phyloP scores from a whole-genome alignment of 2,329 filamentous ascomycete genomes.

The Ilyonectria robusta region DNA sequence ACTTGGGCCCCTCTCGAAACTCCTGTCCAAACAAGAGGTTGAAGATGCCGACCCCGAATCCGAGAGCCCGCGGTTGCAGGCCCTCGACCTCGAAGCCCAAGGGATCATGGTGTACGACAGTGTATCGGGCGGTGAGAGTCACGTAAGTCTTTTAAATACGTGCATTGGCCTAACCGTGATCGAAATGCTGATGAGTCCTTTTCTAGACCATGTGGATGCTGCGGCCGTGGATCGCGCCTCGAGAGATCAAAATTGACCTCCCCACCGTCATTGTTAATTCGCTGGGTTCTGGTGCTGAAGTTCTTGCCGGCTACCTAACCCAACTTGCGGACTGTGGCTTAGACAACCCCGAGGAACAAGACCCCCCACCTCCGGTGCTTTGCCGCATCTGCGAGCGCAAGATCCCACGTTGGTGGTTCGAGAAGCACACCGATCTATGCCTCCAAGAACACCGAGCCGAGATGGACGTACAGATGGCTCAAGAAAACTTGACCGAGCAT shows the following conservation, averaged over 20 bases:
- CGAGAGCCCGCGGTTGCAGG: constrained; percentile 55
- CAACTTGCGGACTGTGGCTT: constrained; percentile 86
- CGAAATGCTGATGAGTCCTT: constrained; percentile 47
- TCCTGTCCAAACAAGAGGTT: constrained; percentile 64
- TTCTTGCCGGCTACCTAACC: constrained; percentile 94
- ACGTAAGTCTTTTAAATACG: constrained; percentile 74
- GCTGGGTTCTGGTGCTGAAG: constrained; percentile 92
- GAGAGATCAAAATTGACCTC: constrained; percentile 96
- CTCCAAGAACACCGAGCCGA: constrained; percentile 96
- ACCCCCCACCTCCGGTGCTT: constrained; percentile 88
- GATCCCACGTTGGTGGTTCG: constrained; percentile 99
- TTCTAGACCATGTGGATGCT: constrained; percentile 99
- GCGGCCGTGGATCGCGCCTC: constrained; percentile 87
- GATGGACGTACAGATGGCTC: constrained; percentile 97
- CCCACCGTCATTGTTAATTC: constrained; percentile 92
- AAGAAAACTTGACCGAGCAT: constrained; percentile 93
- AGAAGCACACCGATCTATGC: constrained; percentile 97
- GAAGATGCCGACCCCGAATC: constrained; percentile 52
- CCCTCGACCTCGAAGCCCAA: constrained; percentile 91
- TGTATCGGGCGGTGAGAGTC: constrained; percentile 86
- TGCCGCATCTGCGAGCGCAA: constrained; percentile 98
- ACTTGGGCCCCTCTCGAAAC: constrained; percentile 78
- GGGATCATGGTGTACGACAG: constrained; percentile 98
- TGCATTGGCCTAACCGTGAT: neutral
- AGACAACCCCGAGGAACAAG: constrained; percentile 81